phyloP scores from a whole-genome alignment of 2,329 filamentous ascomycete genomes.

The Diaporthe humulicola region DNA sequence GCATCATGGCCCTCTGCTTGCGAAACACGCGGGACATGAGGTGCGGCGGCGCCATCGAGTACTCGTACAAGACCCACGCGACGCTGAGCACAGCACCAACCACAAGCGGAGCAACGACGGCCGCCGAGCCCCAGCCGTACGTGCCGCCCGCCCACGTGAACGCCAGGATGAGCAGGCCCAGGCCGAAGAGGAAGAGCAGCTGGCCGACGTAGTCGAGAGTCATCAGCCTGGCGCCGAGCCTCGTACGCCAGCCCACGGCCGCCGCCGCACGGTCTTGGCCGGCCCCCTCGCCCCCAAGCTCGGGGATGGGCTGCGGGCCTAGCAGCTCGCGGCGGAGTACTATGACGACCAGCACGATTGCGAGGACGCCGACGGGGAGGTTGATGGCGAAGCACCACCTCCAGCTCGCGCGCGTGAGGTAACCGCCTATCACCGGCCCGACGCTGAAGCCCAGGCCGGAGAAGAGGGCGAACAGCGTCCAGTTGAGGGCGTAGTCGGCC shows the following conservation, averaged over 20 bases:
- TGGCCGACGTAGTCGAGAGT: constrained; percentile 70
- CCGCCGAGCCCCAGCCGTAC: constrained; percentile 63
- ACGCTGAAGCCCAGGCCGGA: constrained; percentile 71
- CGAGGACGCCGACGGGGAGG: constrained; percentile 66
- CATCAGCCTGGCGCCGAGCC: constrained; percentile 60
- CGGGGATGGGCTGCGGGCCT: constrained; percentile 62
- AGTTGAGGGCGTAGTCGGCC: constrained; percentile 72
- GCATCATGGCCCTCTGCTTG: constrained; percentile 73
- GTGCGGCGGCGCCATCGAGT: constrained; percentile 64
- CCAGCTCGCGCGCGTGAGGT: constrained; percentile 69
- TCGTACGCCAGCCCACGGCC: constrained; percentile 38
- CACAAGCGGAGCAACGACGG: constrained; percentile 63
- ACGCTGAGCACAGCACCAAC: constrained; percentile 57
- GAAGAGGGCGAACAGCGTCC: constrained; percentile 71
- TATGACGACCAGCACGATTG: constrained; percentile 66
- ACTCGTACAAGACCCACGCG: constrained; percentile 65
- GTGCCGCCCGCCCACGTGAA: constrained; percentile 67
- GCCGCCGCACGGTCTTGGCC: constrained; percentile 40
- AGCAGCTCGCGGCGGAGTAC: constrained; percentile 71
- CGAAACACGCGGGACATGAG: constrained; percentile 62
- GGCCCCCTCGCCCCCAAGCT: constrained; percentile 51
- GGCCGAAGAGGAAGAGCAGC: constrained; percentile 66
- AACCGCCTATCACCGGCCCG: constrained; percentile 73
- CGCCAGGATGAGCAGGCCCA: constrained; percentile 66
- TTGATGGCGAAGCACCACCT: constrained; percentile 77